A percentile compares a stretch with the other conserved stretches of the same genome.
Conservation (phyloP, 495 filamentous ascomycete genomes). For the Terfezia claveryi region DNA sequence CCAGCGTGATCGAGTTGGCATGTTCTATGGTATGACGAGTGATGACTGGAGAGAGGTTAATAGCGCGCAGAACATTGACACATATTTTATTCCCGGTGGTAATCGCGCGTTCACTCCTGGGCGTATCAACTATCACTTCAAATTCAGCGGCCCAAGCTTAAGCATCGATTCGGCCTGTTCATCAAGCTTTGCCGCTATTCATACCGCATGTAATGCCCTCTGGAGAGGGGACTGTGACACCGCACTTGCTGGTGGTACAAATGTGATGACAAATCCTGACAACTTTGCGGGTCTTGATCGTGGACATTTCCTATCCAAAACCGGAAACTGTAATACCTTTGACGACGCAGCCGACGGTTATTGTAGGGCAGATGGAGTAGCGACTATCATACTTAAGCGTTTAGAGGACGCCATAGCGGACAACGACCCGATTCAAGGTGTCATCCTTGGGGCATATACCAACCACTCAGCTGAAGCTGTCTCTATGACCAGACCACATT, state of each 20-base stretch:
- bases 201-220: conserved; percentile 61
- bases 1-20: conserved; percentile 61
- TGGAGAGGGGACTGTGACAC: conserved; percentile 69
- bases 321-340: conserved; percentile 60
- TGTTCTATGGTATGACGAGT: conserved; percentile 82
- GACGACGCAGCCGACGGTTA: conserved; percentile 60
- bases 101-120: conserved; percentile 74
- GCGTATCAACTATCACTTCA: conserved; percentile 69
- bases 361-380: conserved; percentile 52
- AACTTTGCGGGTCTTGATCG: conserved; percentile 41
- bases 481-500: conserved; percentile 69
- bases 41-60: conserved; percentile 86
- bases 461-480: conserved; percentile 59
- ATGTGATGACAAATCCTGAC: conserved; percentile 34
- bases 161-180: conserved; percentile 83
- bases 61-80: conserved; percentile 73
- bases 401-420: conserved; percentile 52
- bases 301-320: conserved; percentile 62
- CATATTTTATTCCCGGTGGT: conserved; percentile 81
- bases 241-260: conserved; percentile 53
- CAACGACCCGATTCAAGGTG: conserved; percentile 49
- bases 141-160: conserved; percentile 68
- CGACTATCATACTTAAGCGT: conserved; percentile 49
- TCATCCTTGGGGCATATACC: conserved; percentile 43
- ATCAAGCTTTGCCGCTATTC: conserved; percentile 61